Conservation (phyloP, 495 filamentous ascomycete genomes). For the Penicillium tannophilum region DNA sequence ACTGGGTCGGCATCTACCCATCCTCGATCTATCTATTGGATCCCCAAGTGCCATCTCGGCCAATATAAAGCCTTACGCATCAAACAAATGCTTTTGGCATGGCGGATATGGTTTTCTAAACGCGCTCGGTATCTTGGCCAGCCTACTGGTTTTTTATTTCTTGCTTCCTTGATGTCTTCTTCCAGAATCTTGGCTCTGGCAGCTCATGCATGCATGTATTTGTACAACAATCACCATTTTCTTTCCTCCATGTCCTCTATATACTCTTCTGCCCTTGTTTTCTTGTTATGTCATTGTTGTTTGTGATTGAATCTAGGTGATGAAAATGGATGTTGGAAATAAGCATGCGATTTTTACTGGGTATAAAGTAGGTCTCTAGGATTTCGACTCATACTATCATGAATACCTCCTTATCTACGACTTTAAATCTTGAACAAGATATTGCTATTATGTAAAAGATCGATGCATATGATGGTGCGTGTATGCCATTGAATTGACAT, state of each 20-base stretch:
- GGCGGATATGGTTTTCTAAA: not conserved
- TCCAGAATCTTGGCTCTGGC: conserved; percentile 36
- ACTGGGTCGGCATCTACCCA: not conserved
- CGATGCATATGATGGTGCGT: too few species aligned
- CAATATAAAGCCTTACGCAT: not conserved
- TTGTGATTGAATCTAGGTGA: conserved; percentile 35
- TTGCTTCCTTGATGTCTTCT: conserved; percentile 33
- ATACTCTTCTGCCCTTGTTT: conserved; percentile 25
- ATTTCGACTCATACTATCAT: too few species aligned
- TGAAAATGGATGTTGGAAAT: conserved; percentile 29
- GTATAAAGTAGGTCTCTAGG: too few species aligned
- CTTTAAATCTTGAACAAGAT: too few species aligned
- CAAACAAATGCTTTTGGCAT: not conserved
- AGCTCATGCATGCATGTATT: conserved; percentile 51
- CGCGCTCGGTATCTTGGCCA: not conserved
- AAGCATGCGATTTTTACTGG: not conserved
- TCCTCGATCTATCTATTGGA: not conserved
- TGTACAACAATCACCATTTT: conserved; percentile 42
- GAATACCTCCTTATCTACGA: too few species aligned
- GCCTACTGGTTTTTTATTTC: conserved; percentile 13
- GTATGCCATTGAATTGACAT: not conserved
- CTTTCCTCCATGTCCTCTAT: conserved; percentile 25
- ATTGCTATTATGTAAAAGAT: too few species aligned
- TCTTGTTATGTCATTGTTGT: conserved; percentile 21
- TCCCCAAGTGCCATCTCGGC: conserved; percentile 2